Base-by-base conservation (phyloP, 306 rosid species). In the Fragaria nilgerrensis region DNA sequence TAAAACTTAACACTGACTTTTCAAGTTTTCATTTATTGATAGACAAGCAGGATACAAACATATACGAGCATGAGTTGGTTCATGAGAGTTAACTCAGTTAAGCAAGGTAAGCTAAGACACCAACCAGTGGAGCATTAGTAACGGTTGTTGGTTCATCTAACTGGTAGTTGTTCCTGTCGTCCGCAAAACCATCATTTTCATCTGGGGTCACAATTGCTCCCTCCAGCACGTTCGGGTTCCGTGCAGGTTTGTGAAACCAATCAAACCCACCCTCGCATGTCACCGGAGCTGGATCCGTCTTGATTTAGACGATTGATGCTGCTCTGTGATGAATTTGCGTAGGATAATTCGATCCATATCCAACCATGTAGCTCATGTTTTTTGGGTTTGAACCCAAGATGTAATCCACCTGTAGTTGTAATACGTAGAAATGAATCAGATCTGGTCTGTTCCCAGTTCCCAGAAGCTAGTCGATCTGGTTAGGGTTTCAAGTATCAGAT, bases 101-200 rank as follows among this genome's bases (percentile, higher is more conserved):
- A 79, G 92, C 87, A 41, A 90, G 72, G 44, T 32, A 55, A 53
- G 93, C 91, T 15, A 89, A 83, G 52, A 86, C 85, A 14, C 97
- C 94, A 1, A 85, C 82, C 2, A 89, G 58, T 4, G 94, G 92
- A 9, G 89, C 97, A 27, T 71, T 56, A 5, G 73, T 79, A 37
- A 34, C 85, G 1, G 81, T 88, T 2, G 88, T 43, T 13, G 95
- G 89, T 48, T 89, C 90, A 4, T 81, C 89, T 15, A 5, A 23
- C n/a, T 82, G 81, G 45, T 0, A 88, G 37, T 89, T 52, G 6
- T 50, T 5, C 34, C 91, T 87, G 0, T 45, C 15, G 67, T 92
- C 95, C 0, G 43, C 0, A 66, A 50, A 88, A 5, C 49, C 56
- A 58, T 92, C 90, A 16, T 50, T 56, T 10, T 0, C 12, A 36